phyloP scores from a whole-genome alignment of 495 filamentous ascomycete species.

The Thermothielavioides terrestris region DNA sequence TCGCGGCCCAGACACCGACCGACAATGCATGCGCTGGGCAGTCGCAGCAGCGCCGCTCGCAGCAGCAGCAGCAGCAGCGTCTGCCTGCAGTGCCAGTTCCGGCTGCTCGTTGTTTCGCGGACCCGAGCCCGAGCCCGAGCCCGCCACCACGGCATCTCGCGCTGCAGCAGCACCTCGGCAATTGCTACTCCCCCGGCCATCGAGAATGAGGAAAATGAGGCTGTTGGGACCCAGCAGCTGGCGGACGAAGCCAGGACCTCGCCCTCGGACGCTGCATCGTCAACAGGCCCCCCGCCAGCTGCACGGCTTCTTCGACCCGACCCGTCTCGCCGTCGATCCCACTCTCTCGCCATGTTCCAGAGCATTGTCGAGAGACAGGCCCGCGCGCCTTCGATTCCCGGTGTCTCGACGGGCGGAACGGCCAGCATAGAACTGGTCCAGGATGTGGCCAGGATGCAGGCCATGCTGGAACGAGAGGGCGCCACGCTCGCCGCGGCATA shows the following conservation, averaged over 20 bases:
- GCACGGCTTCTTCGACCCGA: background rate
- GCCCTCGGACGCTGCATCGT: too few relatives aligned
- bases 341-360: slow-evolving; percentile 16
- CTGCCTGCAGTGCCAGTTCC: slow-evolving; percentile 23
- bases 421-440: slow-evolving; percentile 17
- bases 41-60: too few relatives aligned
- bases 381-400: background rate
- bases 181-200: too few relatives aligned
- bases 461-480: slow-evolving; percentile 25
- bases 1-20: too few relatives aligned
- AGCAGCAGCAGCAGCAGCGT: slow-evolving; percentile 3
- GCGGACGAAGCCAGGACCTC: too few relatives aligned
- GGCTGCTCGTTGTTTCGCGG: slow-evolving; percentile 6
- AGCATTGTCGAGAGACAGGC: slow-evolving; percentile 16
- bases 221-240: too few relatives aligned
- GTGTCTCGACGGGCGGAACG: background rate
- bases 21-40: slow-evolving; percentile 21
- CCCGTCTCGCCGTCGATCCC: background rate
- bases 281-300: background rate
- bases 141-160: slow-evolving; percentile 1
- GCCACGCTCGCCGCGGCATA: slow-evolving; percentile 26
- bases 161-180: background rate
- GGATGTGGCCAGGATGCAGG: slow-evolving; percentile 27
- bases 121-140: slow-evolving; percentile 2
- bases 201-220: background rate